Evolutionary conservation across 441 rosid species (phyloP).

Genomic region (Euphorbia schlechtendalii): DNA sequence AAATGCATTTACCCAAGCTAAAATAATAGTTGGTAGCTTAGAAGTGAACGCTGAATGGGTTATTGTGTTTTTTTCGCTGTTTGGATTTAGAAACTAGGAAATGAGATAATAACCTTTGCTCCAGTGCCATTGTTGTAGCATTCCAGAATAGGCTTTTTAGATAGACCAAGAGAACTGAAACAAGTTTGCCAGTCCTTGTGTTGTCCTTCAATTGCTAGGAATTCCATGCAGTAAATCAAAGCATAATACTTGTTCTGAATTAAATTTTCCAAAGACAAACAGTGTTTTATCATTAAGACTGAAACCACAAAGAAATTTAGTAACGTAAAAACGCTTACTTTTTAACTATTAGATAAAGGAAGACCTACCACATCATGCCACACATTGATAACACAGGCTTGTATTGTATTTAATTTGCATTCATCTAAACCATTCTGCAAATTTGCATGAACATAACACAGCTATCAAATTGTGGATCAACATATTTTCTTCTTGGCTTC

Average conservation of each 20-base stretch:
- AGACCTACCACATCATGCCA: constrained; percentile 35
- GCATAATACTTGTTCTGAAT: constrained; percentile 37
- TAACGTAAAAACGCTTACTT: not conserved
- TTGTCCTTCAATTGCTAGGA: constrained; percentile 25
- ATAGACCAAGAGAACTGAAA: constrained; percentile 29
- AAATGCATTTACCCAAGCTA: no score
- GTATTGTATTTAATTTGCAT: constrained; percentile 37
- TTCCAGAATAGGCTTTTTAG: constrained; percentile 23
- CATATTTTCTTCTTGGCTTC: not conserved
- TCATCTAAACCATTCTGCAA: constrained; percentile 46
- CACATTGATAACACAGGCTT: constrained; percentile 41
- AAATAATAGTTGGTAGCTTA: not conserved
- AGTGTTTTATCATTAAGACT: not conserved
- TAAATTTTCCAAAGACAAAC: not conserved
- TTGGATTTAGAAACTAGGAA: not conserved
- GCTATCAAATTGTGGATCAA: not conserved
- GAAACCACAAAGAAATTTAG: not conserved
- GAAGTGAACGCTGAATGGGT: not conserved
- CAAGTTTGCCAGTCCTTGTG: constrained; percentile 32
- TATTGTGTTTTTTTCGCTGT: not conserved
- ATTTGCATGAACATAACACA: constrained; percentile 3
- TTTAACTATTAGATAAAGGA: not conserved
- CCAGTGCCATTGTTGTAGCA: constrained; percentile 36
- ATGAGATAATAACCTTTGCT: constrained; percentile 23
- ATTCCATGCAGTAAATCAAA: constrained; percentile 42